Base-by-base conservation (phyloP, 1,284 basidiomycete genomes). In the Leccinum cinnamomeum region DNA sequence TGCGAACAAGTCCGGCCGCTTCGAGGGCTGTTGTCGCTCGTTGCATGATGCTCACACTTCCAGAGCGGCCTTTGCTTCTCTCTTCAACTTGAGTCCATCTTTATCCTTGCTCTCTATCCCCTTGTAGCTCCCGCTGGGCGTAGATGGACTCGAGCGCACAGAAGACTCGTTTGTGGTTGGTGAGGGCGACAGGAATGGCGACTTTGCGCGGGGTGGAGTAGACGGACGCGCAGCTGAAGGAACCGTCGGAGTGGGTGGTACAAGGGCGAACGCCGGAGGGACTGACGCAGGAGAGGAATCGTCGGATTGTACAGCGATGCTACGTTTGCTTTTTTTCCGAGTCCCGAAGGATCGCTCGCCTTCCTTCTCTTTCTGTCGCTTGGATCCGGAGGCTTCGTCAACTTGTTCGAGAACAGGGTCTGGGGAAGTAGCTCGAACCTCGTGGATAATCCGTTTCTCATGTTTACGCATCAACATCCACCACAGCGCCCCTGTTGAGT, bases 1-100 rank as follows among this genome's bases (percentile, higher is more conserved):
- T 94, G 63, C 88, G 79, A 53, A 92, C 90, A 8, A 94, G 77
- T 1, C 90, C 90, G 6, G 89, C 89, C 6, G 89, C 90, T 68
- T 92, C 91, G 20, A 91, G 80, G 3, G 94, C 94, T 0, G 93
- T 95, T 0, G 94, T 95, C 0, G 94, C 95, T 6, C 95, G 86
- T 68, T 97, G 94, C 81, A 97, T 91, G 75, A 97, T 96, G 71
- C 90, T 95, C 60, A 97, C 90, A 61, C 94, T 95, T 5, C 91
- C 90, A 2, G 91, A 87, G 7, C 94, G 82, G 75, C 78, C 71
- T 94, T 95, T 59, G 80, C 73, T 3, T 72, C 76, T 51, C 76
- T 68, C 58, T 81, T 80, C 14, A 80, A 79, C 67, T 86, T 90
- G 25, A 76, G 72, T 16, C 70, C 70, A 39, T 80, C 79, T 63